A percentile compares a stretch with the other conserved stretches of the same genome.
phyloP scores from a whole-genome alignment of 2,329 filamentous ascomycete species.

The Nothopassalora personata region DNA sequence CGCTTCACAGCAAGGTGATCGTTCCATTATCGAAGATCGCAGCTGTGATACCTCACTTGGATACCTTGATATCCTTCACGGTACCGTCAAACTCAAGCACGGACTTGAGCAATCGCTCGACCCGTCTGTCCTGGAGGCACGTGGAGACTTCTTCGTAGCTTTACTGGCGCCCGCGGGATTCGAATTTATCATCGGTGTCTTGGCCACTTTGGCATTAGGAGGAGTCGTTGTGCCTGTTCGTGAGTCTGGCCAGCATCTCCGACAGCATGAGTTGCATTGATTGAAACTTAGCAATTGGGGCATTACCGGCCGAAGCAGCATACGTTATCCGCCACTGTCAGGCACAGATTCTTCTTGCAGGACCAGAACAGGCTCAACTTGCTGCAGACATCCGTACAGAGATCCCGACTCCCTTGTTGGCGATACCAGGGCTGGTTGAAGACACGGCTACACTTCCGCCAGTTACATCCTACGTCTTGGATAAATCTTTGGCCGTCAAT shows the following conservation, averaged over 20 bases:
- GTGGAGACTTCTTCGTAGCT: conserved; percentile 1
- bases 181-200: neutral
- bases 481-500: neutral
- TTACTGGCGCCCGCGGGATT: neutral
- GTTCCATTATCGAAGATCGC: neutral
- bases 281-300: neutral
- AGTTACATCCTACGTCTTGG: neutral
- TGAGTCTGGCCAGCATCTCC: neutral
- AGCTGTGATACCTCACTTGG: neutral
- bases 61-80: conserved; percentile 2
- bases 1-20: conserved; percentile 1
- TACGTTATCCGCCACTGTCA: neutral
- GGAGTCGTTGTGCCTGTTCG: conserved; percentile 2
- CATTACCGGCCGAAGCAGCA: neutral
- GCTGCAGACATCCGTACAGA: neutral
- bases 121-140: neutral
- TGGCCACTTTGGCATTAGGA: conserved; percentile 1
- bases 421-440: neutral
- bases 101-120: neutral
- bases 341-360: neutral
- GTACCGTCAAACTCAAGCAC: neutral
- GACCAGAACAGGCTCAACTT: neutral
- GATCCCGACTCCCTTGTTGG: neutral
- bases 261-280: too few relatives aligned
- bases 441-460: neutral